A percentile compares a stretch with the other conserved stretches of the same genome.
Evolutionary conservation across 202 grass and related monocot genomes (phyloP).

Genomic region (Dendrocalamus latiflorus): DNA sequence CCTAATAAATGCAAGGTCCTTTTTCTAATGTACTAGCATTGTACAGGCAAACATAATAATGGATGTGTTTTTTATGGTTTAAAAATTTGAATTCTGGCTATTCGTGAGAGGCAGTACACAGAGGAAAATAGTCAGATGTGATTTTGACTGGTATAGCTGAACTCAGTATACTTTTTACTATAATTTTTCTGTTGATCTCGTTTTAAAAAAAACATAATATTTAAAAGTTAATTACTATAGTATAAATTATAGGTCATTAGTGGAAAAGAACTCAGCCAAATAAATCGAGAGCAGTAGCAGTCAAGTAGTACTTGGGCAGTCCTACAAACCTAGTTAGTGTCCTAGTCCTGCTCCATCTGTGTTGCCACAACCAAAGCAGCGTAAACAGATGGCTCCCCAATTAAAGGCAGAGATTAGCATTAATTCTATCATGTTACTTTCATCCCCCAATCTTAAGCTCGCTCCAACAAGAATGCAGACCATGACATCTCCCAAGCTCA

Average conservation of each 20-base stretch:
- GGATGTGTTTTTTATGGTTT: no score
- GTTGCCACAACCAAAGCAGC: slow-evolving; percentile 22
- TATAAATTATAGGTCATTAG: no score
- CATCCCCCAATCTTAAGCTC: neutral
- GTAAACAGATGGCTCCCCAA: neutral
- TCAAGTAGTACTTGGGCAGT: slow-evolving; percentile 11
- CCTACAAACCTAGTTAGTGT: neutral
- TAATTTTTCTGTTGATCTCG: no score
- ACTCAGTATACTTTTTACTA: no score
- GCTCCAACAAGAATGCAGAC: neutral
- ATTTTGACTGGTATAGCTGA: no score
- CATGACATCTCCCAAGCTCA: neutral
- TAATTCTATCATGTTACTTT: slow-evolving; percentile 3
- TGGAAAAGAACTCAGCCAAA: neutral
- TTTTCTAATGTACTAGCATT: neutral
- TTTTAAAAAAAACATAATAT: no score
- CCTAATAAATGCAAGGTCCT: neutral
- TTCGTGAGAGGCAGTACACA: no score
- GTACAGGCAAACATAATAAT: slow-evolving; percentile 1
- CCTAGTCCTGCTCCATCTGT: neutral
- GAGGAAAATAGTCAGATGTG: no score
- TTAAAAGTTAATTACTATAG: no score
- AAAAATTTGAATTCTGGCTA: no score
- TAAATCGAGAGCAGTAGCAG: slow-evolving; percentile 5
- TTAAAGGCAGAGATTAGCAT: slow-evolving; percentile 21